Conservation (phyloP, 306 rosid species). For the Delonix regia region DNA sequence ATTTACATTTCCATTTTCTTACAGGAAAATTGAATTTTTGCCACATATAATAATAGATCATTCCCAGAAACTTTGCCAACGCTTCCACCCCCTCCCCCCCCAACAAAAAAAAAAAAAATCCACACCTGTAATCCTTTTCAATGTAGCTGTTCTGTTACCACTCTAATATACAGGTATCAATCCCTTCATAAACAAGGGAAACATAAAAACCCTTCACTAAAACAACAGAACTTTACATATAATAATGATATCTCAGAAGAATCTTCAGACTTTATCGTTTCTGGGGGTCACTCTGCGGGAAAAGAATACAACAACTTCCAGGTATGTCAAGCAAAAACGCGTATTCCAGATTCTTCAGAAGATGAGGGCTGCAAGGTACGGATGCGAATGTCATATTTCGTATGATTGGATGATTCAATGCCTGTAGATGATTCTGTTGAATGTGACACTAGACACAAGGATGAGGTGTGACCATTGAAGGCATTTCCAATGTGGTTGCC, state of each 20-base stretch:
- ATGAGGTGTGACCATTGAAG: slow-evolving; percentile 43
- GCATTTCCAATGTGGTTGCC: slow-evolving; percentile 76
- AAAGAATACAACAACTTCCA: not conserved
- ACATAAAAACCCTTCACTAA: slow-evolving; percentile 8
- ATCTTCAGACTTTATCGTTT: not conserved
- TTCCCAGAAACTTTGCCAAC: no score
- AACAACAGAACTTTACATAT: not conserved
- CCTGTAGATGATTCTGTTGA: slow-evolving; percentile 53
- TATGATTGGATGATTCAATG: slow-evolving; percentile 39
- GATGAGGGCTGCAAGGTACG: slow-evolving; percentile 85
- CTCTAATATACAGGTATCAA: no score
- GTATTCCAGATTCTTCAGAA: slow-evolving; percentile 51
- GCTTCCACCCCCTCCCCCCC: no score
- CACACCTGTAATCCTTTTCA: no score
- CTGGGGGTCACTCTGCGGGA: slow-evolving; percentile 2
- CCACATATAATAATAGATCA: no score
- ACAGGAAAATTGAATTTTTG: no score
- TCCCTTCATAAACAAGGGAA: not conserved
- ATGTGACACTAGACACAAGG: slow-evolving; percentile 48
- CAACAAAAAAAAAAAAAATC: no score
- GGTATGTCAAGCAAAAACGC: slow-evolving; percentile 29
- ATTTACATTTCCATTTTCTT: not conserved
- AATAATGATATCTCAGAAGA: not conserved
- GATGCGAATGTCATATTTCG: slow-evolving; percentile 68
- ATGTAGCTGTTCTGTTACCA: no score